These are phyloP conservation scores for Strigomonas culicis DNA, from an alignment of 208 protist genomes.

Conservation along the genomic window DNA sequence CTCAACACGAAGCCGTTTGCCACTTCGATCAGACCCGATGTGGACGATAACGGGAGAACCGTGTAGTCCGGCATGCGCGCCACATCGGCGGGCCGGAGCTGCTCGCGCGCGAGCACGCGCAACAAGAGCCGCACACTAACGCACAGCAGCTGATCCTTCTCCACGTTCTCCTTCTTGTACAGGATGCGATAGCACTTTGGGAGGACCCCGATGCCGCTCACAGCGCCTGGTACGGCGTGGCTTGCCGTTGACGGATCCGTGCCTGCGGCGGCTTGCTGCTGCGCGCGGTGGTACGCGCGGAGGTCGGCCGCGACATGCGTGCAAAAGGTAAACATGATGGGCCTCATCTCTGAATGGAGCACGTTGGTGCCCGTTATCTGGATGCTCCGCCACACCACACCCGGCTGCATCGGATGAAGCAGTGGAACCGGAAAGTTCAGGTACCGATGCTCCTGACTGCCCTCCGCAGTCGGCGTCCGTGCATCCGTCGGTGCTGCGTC, in stretches of 20 bases:
- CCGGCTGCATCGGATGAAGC: slow-evolving; percentile 36
- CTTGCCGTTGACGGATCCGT: too few relatives aligned
- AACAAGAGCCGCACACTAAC: slow-evolving; percentile 54
- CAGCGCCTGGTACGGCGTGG: neutral
- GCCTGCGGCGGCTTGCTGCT: neutral
- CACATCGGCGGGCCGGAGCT: slow-evolving; percentile 10
- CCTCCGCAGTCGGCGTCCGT: too few relatives aligned
- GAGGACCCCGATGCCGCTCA: neutral
- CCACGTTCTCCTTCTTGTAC: slow-evolving; percentile 72
- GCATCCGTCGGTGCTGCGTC: neutral
- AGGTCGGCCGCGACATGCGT: slow-evolving; percentile 28
- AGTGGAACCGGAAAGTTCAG: slow-evolving; percentile 33
- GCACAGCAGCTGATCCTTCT: slow-evolving; percentile 83
- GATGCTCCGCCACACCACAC: slow-evolving; percentile 26
- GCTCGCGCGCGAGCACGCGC: slow-evolving; percentile 40
- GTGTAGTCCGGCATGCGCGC: slow-evolving; percentile 62
- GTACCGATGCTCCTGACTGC: too few relatives aligned
- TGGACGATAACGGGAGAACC: slow-evolving; percentile 53
- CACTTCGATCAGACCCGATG: slow-evolving; percentile 71
- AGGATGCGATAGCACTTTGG: slow-evolving; percentile 40
- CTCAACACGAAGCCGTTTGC: slow-evolving; percentile 41
- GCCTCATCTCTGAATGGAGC: slow-evolving; percentile 27
- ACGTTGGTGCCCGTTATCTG: slow-evolving; percentile 26
- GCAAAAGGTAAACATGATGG: slow-evolving; percentile 42
- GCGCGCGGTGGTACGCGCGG: neutral